Evolutionary conservation across 2,329 filamentous ascomycete genomes (phyloP).

Genomic region (Monosporascus sp.): DNA sequence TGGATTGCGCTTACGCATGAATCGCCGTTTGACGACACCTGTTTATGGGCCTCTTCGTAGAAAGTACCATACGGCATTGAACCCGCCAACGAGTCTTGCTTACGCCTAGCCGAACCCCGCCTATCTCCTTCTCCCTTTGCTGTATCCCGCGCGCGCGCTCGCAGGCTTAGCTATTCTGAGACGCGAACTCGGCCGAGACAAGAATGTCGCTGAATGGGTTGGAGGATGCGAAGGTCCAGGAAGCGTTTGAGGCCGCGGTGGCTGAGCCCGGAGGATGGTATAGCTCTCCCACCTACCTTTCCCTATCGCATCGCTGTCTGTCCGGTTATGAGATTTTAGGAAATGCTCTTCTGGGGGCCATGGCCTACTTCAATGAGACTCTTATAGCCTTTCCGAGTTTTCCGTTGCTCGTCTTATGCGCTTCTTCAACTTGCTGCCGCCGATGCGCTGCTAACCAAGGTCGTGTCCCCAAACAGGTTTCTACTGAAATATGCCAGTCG

Average conservation of each 20-base stretch:
- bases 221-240: conserved; percentile 72
- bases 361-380: too few relatives aligned
- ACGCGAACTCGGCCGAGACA: neutral
- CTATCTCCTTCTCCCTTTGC: too few relatives aligned
- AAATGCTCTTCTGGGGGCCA: too few relatives aligned
- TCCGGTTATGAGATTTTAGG: too few relatives aligned
- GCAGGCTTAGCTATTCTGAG: too few relatives aligned
- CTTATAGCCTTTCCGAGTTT: too few relatives aligned
- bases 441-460: too few relatives aligned
- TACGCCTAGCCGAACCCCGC: neutral
- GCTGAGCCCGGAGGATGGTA: conserved; percentile 93
- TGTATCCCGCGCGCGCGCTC: too few relatives aligned
- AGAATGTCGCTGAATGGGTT: conserved; percentile 94
- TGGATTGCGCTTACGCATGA: neutral
- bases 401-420: too few relatives aligned
- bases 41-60: neutral
- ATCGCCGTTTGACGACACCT: neutral
- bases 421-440: too few relatives aligned
- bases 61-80: neutral
- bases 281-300: conserved; percentile 29
- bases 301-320: too few relatives aligned
- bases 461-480: conserved; percentile 57
- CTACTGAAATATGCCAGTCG: conserved; percentile 85
- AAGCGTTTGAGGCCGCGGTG: conserved; percentile 75
- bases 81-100: neutral